These are phyloP conservation scores for Rhodotorula graminis DNA, from an alignment of 768 basidiomycete species.

Conservation along the genomic window DNA sequence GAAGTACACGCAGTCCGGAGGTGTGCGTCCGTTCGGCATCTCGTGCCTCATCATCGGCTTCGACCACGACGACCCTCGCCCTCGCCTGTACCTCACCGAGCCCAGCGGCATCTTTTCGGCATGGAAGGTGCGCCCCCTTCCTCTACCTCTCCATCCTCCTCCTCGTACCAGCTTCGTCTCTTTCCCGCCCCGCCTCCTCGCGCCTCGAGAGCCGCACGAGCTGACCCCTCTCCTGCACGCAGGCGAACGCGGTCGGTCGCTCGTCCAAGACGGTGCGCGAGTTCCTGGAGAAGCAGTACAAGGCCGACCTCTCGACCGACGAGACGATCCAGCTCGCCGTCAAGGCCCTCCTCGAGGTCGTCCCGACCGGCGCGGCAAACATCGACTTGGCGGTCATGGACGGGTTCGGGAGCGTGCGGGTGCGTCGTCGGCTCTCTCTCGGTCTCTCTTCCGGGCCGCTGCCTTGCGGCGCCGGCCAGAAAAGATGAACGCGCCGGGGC, in stretches of 20 bases:
- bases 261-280: constrained; percentile 98
- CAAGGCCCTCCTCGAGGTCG: constrained; percentile 92
- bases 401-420: constrained; percentile 84
- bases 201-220: not conserved
- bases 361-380: constrained; percentile 99
- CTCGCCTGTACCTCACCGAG: constrained; percentile 92
- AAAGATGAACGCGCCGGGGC: too few relatives aligned
- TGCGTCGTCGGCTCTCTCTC: constrained; percentile 49
- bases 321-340: constrained; percentile 92
- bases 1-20: constrained; percentile 98
- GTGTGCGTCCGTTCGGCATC: constrained; percentile 96
- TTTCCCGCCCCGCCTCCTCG: too few relatives aligned
- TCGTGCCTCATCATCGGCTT: constrained; percentile 95
- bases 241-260: constrained; percentile 97
- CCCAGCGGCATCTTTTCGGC: constrained; percentile 96
- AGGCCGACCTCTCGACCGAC: constrained; percentile 78
- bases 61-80: constrained; percentile 78
- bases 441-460: too few relatives aligned
- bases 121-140: constrained; percentile 76
- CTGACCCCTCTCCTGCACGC: constrained; percentile 9
- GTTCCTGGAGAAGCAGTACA: constrained; percentile 96
- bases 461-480: too few relatives aligned
- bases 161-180: too few relatives aligned
- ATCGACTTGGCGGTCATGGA: constrained; percentile 99
- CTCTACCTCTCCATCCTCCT: not conserved